These are phyloP conservation scores for Epichloe scottii DNA, from an alignment of 2,329 filamentous ascomycete species.

Conservation along the genomic window DNA sequence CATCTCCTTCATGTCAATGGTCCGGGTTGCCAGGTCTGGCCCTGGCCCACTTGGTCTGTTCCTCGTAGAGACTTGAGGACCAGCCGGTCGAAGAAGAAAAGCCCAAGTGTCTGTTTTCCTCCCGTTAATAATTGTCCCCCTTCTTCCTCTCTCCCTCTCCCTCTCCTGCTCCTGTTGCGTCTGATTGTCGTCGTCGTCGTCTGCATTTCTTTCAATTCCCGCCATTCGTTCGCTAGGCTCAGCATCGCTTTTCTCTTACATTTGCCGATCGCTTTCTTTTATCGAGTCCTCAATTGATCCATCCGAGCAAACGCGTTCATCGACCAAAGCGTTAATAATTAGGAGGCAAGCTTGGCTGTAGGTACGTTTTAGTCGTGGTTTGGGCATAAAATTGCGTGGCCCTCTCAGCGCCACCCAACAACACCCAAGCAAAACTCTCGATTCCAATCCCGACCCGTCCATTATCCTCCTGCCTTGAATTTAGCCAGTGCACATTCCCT, in stretches of 20 bases:
- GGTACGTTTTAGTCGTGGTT: not conserved
- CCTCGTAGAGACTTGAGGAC: constrained; percentile 1
- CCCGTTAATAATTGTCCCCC: constrained; percentile 1
- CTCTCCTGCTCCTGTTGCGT: constrained; percentile 12
- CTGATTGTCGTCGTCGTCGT: constrained; percentile 15
- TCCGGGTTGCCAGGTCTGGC: constrained; percentile 1
- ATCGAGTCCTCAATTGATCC: constrained; percentile 1
- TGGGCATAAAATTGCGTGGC: not conserved
- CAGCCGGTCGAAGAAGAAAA: constrained; percentile 3
- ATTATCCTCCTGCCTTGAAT: not conserved
- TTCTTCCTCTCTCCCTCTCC: constrained; percentile 11
- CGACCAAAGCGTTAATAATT: not conserved
- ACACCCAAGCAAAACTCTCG: not conserved
- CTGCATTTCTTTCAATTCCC: constrained; percentile 21
- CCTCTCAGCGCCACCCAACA: not conserved
- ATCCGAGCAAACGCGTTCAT: not conserved
- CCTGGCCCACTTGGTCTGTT: constrained; percentile 8
- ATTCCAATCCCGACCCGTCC: not conserved
- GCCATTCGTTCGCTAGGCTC: constrained; percentile 25
- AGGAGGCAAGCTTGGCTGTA: not conserved
- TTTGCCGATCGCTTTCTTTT: constrained; percentile 2
- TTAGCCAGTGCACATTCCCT: not conserved
- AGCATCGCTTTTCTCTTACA: constrained; percentile 13
- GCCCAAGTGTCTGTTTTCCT: not conserved
- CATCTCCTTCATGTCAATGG: not conserved